Percentiles rank a stretch among this genome's conserved stretches.
Conservation (phyloP, 257 asterid genomes). For the Asclepias syriaca region DNA sequence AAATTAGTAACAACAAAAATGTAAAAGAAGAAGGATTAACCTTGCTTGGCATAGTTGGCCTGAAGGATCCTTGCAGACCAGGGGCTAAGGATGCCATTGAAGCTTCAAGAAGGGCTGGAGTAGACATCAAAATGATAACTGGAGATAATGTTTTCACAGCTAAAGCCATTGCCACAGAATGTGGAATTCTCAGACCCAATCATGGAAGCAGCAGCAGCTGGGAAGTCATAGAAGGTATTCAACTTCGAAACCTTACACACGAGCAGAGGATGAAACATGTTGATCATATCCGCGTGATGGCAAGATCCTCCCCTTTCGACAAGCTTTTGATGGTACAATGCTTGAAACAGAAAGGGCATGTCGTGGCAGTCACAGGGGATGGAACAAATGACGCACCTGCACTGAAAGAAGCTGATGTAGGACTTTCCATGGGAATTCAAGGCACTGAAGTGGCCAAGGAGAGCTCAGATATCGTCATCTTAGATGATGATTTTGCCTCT, state of each 20-base stretch:
- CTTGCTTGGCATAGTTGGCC: slow-evolving; percentile 19
- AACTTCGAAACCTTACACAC: slow-evolving; percentile 13
- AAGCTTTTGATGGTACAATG: slow-evolving; percentile 21
- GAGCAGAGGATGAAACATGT: slow-evolving; percentile 15
- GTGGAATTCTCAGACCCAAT: slow-evolving; percentile 14
- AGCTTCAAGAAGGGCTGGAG: slow-evolving; percentile 15
- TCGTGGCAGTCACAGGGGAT: slow-evolving; percentile 37
- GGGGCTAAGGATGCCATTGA: slow-evolving; percentile 17
- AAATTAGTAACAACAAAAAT: background rate
- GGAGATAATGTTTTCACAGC: slow-evolving; percentile 26
- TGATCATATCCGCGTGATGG: slow-evolving; percentile 21
- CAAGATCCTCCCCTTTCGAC: slow-evolving; percentile 21
- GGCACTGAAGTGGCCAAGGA: slow-evolving; percentile 39
- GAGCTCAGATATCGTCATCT: slow-evolving; percentile 34
- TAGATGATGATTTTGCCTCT: slow-evolving; percentile 33
- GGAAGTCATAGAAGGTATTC: slow-evolving; percentile 18
- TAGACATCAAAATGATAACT: slow-evolving; percentile 21
- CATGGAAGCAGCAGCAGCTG: background rate
- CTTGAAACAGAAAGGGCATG: slow-evolving; percentile 21
- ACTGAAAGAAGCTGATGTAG: slow-evolving; percentile 30
- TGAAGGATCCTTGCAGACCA: slow-evolving; percentile 21
- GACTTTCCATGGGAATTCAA: slow-evolving; percentile 35
- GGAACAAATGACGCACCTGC: slow-evolving; percentile 39
- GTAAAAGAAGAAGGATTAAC: slow-evolving; percentile 14
- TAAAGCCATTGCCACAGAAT: slow-evolving; percentile 22